Evolutionary conservation across 2,329 filamentous ascomycete genomes (phyloP), one percentile per base, ranked within the genome.

Genomic region (Chalara sp.): DNA sequence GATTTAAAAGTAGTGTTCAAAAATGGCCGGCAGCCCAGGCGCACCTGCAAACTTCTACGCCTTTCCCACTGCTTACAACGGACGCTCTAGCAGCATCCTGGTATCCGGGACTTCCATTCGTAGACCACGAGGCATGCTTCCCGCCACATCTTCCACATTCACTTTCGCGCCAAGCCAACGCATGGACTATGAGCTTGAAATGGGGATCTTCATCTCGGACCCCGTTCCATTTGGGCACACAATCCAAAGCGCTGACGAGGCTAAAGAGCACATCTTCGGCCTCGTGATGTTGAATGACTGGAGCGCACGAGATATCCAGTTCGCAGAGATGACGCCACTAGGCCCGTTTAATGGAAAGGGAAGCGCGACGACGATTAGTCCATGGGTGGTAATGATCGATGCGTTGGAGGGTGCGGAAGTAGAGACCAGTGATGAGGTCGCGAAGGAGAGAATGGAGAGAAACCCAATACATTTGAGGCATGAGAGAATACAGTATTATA

Each of bases 281-380:
- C 68, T 82, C n/a, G 75, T 81, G 0, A 64, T 85, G 37, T 59
- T 84, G 10, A 84, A 84, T 55, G 80, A 84, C 54, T 85, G 81
- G 81, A 76, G 71, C 47, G 70, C 78, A 32, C 68, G 79, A 12
- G 80, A 83, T 58, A 78, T 84, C 29, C 80, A 84, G 61, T 71
- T 65, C 0, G 68, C 77, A 30, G 81, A 84, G 55, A 83, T 83
- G 79, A 68, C 68, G 1, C 79, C 79, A 0, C 64, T 83, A 0
- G 80, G 80, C 0, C 81, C 81, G 0, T 73, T 83, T 51, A 81
- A 82, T 47, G 72, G 74, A 4, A 84, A 84, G 62, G 75, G 73
- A 37, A 80, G 82, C 37, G 75, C 72, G 7, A 84, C 80, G 0
- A 73, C 72, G 1, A 76, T 84, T 31, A 78, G 75, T 0, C 78